Percentiles rank a stretch among this genome's conserved stretches.
Conservation (phyloP, 2,329 filamentous ascomycete genomes). For the Trichoderma citrinoviride region DNA sequence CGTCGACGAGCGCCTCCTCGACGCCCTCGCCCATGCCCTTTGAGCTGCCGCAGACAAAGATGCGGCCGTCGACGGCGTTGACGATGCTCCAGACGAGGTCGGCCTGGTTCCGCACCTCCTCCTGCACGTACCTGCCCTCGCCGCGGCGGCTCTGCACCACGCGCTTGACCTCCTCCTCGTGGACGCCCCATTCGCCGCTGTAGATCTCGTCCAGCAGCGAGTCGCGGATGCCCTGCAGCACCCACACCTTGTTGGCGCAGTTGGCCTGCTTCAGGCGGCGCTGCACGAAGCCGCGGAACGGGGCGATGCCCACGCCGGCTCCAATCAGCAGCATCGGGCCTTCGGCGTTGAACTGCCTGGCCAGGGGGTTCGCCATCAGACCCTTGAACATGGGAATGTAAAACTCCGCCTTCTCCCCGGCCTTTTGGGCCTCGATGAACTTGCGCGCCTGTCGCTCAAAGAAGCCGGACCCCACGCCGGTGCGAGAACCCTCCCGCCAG, state of each 20-base stretch:
- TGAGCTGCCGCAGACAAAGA: constrained; percentile 94
- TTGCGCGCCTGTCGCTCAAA: constrained; percentile 79
- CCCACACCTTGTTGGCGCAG: constrained; percentile 97
- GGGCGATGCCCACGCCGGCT: constrained; percentile 92
- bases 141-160: constrained; percentile 74
- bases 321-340: constrained; percentile 98
- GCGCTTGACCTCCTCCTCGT: constrained; percentile 81
- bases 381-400: constrained; percentile 97
- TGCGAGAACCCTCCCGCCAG: constrained; percentile 70
- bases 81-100: constrained; percentile 99
- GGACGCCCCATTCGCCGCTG: constrained; percentile 91
- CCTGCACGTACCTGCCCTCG: constrained; percentile 89
- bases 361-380: constrained; percentile 94
- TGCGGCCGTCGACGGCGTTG: constrained; percentile 90
- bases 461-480: constrained; percentile 88
- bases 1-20: constrained; percentile 79
- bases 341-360: constrained; percentile 85
- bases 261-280: constrained; percentile 90
- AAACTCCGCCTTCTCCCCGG: constrained; percentile 60
- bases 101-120: constrained; percentile 86
- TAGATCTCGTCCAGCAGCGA: constrained; percentile 94
- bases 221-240: constrained; percentile 91
- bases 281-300: constrained; percentile 96
- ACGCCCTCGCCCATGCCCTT: constrained; percentile 98
- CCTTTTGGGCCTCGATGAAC: constrained; percentile 65